Base-by-base conservation (phyloP, 805 yeast genomes). In the Ogataea paradorogensis region DNA sequence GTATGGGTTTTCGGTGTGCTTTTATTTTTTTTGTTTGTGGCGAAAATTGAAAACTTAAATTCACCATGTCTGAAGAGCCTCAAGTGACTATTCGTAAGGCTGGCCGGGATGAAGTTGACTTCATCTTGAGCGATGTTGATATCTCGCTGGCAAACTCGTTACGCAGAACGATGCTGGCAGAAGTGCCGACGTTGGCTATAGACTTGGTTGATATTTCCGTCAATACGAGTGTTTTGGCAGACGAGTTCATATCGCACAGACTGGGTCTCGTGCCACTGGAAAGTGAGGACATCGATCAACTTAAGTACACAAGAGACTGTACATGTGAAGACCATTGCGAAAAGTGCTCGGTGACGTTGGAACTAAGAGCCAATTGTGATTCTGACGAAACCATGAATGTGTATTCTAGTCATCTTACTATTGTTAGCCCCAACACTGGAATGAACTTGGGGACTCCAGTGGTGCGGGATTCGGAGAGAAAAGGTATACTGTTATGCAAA, bases 321-420 rank as follows among this genome's bases (percentile, higher is more conserved):
- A 90, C 95, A 30, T 93, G 99, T 70, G 99, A 93, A 62, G 95
- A 90, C 59, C 91, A 93, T 67, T 93, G 99, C 67, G 90, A 88
- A 45, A 83, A 84, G 63, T 93, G 99, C 67, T 82, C 95, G 4
- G 98, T 93, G 16, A 87, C 83, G 49, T 73, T 93, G 42, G 81
- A 83, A 43, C 67, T 93, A 48, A 81, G 86, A 41, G 99, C 96
- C n/a, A 55, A 49, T 30, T 91, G 96, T 62, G 91, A 86, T 47
- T 72, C 85, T 30, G 97, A 88, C 55, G 79, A 82, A 32, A 86
- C 95, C 9, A 84, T 88, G 77, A 87, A 83, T 51, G 90, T 93
- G 9, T 93, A 89, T 61, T 84, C 98, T 8, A 74, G 87, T 48
- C 98, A 93, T 61, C 65, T 84, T 55, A 58, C 71, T 55, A 63